Evolutionary conservation across 2,329 filamentous ascomycete species (phyloP).

Genomic region (Cladosporium velox): DNA sequence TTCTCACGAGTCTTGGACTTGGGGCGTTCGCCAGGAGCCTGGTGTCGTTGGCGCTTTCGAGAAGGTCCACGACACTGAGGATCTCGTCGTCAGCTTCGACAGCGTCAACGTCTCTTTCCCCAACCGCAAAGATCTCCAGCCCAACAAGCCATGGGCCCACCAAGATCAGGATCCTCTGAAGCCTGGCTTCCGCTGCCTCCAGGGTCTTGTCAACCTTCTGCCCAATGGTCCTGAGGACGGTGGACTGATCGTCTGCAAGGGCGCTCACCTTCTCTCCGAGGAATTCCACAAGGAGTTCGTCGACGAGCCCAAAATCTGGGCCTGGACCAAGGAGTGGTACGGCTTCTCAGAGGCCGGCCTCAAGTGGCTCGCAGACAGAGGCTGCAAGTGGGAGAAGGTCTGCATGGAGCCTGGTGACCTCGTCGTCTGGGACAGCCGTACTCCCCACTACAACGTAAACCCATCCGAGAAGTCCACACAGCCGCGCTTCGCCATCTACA

Average conservation of each 20-base stretch:
- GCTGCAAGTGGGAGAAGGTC: slow-evolving; percentile 32
- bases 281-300: slow-evolving; percentile 38
- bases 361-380: slow-evolving; percentile 27
- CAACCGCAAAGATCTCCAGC: slow-evolving; percentile 25
- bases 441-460: slow-evolving; percentile 34
- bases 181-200: slow-evolving; percentile 53
- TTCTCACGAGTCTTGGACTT: slow-evolving; percentile 46
- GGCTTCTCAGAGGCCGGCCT: slow-evolving; percentile 33
- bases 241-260: slow-evolving; percentile 41
- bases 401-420: slow-evolving; percentile 33
- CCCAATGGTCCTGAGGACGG: slow-evolving; percentile 42
- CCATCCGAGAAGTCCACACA: slow-evolving; percentile 17
- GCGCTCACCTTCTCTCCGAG: slow-evolving; percentile 37
- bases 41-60: slow-evolving; percentile 42
- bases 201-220: slow-evolving; percentile 53
- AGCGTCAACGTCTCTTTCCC: slow-evolving; percentile 49
- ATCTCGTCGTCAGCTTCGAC: slow-evolving; percentile 54
- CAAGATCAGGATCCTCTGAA: slow-evolving; percentile 47
- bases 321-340: slow-evolving; percentile 34
- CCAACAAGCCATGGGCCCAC: slow-evolving; percentile 34
- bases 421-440: slow-evolving; percentile 31
- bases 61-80: slow-evolving; percentile 46
- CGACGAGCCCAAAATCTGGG: slow-evolving; percentile 26
- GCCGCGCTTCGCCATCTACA: slow-evolving; percentile 35
- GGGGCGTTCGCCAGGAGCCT: slow-evolving; percentile 44